phyloP scores from a whole-genome alignment of 2,329 filamentous ascomycete species.

The Raffaelea ambrosiae region DNA sequence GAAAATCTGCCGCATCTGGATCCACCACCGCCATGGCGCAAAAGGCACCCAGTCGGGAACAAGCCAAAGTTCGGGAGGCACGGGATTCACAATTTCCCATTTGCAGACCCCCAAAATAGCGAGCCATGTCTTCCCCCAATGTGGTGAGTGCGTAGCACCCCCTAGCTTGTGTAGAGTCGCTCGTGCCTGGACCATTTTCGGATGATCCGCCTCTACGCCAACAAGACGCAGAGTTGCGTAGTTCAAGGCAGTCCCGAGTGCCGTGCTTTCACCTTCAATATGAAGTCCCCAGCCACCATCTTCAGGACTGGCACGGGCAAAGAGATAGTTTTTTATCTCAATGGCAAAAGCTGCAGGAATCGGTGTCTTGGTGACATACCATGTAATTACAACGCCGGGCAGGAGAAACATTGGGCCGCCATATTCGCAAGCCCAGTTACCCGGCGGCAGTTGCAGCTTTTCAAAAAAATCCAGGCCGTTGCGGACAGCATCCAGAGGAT shows the following conservation, averaged over 20 bases:
- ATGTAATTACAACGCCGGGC: conserved; percentile 74
- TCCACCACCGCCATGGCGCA: conserved; percentile 93
- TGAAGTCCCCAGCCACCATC: conserved; percentile 98
- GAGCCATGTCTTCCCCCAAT: conserved; percentile 98
- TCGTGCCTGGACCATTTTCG: conserved; percentile 77
- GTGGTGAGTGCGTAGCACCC: conserved; percentile 73
- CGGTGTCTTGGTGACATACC: conserved; percentile 82
- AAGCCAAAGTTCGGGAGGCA: conserved; percentile 89
- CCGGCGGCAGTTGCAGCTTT: conserved; percentile 76
- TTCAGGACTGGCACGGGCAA: conserved; percentile 71
- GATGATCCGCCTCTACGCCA: conserved; percentile 75
- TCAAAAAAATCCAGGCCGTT: conserved; percentile 89
- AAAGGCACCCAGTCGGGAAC: conserved; percentile 85
- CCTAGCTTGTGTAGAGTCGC: conserved; percentile 76
- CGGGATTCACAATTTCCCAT: conserved; percentile 92
- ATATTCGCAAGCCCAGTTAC: conserved; percentile 97
- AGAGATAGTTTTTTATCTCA: conserved; percentile 89
- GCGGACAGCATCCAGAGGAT: conserved; percentile 64
- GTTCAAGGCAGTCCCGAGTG: conserved; percentile 84
- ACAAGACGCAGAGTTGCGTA: conserved; percentile 75
- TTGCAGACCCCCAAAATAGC: conserved; percentile 71
- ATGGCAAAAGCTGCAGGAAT: conserved; percentile 72
- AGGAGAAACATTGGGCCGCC: conserved; percentile 95
- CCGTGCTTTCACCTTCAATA: conserved; percentile 85
- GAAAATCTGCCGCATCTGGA: conserved; percentile 97